A percentile compares a stretch with the other conserved stretches of the same genome.
Evolutionary conservation across 352 stramenopile genomes (phyloP).

Genomic region (Pilasporangium apinafurcum): DNA sequence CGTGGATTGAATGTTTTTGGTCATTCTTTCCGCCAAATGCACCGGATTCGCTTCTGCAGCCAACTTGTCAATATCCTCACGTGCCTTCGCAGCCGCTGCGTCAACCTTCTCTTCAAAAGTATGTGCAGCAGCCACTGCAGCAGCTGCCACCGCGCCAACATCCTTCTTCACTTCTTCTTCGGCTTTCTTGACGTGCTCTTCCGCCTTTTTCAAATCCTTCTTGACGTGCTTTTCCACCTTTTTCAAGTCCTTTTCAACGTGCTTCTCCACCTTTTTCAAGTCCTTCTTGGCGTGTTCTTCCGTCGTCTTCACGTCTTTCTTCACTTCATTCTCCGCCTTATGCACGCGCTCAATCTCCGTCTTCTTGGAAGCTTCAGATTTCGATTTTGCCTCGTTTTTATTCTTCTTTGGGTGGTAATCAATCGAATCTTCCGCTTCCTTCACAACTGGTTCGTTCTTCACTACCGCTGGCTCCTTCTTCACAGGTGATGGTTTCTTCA

Average conservation of each 20-base stretch:
- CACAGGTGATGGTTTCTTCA: constrained; percentile 2
- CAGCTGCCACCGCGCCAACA: constrained; percentile 11
- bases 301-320: constrained; percentile 14
- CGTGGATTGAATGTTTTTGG: constrained; percentile 62
- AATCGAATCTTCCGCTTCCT: not conserved
- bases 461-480: constrained; percentile 8
- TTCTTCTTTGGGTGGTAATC: constrained; percentile 5
- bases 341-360: constrained; percentile 5
- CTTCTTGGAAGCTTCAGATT: too few species aligned
- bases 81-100: constrained; percentile 46
- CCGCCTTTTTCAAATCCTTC: constrained; percentile 13
- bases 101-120: constrained; percentile 61
- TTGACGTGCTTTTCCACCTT: constrained; percentile 3
- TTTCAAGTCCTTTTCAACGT: constrained; percentile 5
- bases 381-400: constrained; percentile 6
- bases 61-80: constrained; percentile 55
- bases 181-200: constrained; percentile 9
- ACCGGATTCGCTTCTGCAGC: constrained; percentile 36
- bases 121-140: constrained; percentile 15
- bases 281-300: constrained; percentile 13
- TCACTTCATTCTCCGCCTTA: constrained; percentile 12
- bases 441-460: constrained; percentile 1
- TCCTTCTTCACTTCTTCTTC: constrained; percentile 31
- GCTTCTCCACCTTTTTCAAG: constrained; percentile 25
- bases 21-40: constrained; percentile 32